Evolutionary conservation across 2,329 filamentous ascomycete species (phyloP), one percentile per base, ranked within the genome.

Genomic region (Aspergillus melleus): DNA sequence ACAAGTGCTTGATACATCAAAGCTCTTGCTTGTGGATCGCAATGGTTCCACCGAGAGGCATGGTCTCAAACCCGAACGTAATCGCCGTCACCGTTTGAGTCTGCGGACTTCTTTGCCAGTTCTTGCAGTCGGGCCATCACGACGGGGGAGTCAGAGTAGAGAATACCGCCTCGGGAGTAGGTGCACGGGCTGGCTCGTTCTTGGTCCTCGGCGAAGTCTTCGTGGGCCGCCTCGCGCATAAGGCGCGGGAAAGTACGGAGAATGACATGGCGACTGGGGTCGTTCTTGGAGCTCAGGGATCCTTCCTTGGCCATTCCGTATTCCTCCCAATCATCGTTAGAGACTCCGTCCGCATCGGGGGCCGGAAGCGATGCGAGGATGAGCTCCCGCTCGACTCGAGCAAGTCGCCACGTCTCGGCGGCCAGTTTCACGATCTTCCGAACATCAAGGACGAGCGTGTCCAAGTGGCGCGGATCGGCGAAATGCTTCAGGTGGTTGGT

Each of bases 331-430:
- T 68, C 70, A 8, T 76, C 72, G 32, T 77, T 76, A 2, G 66
- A 62, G 14, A 70, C 66, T n/a, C 62, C 66, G 44, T 74, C 71
- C 1, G 75, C 69, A 26, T 76, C 72, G 0, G 74, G 72, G 0
- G 73, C 72, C 3, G 81, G 81, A 74, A 85, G 81, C 1, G 73
- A 77, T 3, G 83, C 83, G 11, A 78, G 74, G 52, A 86, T 82
- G 64, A 84, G 78, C 66, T 85, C 83, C 19, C 83, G 78, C 68
- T 86, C 84, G 32, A 86, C 79, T 10, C 84, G 79, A 5, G 83
- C 84, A 66, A 83, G 82, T 20, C 84, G 76, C 84, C 84, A 86
- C 8, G 83, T 85, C 69, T 86, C 82, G 1, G 83, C 83, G 2
- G 84, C 84, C 20, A 84, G 75, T 66, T 86, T 86, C 52, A 86